Conservation (phyloP, 139 green algal species). For the Micractinium sp. region DNA sequence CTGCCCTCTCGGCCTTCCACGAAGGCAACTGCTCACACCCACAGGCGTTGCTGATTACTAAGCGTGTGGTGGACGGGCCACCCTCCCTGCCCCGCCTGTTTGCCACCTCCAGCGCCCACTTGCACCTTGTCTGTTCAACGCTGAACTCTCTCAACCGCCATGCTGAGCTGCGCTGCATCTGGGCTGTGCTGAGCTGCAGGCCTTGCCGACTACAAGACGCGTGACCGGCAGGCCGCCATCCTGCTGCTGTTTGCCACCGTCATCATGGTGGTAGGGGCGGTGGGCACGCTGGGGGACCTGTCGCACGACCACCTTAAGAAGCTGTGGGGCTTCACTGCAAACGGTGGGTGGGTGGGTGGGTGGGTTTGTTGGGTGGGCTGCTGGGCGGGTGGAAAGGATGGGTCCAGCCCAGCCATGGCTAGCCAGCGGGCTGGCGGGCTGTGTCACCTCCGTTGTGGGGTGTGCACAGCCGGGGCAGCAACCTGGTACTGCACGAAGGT, state of each 20-base stretch:
- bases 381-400: not conserved
- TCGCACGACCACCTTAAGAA: conserved; percentile 26
- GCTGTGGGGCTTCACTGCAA: conserved; percentile 52
- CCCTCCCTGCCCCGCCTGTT: too few relatives aligned
- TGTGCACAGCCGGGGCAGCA: not conserved
- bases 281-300: conserved; percentile 35
- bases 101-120: too few relatives aligned
- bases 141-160: not conserved
- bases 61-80: too few relatives aligned
- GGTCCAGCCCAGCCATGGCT: too few relatives aligned
- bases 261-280: conserved; percentile 48
- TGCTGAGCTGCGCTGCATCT: not conserved
- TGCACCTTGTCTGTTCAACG: too few relatives aligned
- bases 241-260: conserved; percentile 50
- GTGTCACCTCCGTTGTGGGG: not conserved
- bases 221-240: conserved; percentile 53
- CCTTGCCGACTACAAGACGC: conserved; percentile 29
- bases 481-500: not conserved
- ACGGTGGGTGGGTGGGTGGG: conserved; percentile 16
- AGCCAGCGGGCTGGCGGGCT: not conserved
- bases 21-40: too few relatives aligned
- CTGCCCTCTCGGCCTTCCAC: too few relatives aligned
- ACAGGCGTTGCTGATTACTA: too few relatives aligned
- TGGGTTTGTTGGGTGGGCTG: not conserved
- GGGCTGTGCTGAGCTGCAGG: not conserved